Percentiles rank a stretch among this genome's conserved stretches.
phyloP scores from a whole-genome alignment of 169 alveolate species.

The Plasmodium berghei region DNA sequence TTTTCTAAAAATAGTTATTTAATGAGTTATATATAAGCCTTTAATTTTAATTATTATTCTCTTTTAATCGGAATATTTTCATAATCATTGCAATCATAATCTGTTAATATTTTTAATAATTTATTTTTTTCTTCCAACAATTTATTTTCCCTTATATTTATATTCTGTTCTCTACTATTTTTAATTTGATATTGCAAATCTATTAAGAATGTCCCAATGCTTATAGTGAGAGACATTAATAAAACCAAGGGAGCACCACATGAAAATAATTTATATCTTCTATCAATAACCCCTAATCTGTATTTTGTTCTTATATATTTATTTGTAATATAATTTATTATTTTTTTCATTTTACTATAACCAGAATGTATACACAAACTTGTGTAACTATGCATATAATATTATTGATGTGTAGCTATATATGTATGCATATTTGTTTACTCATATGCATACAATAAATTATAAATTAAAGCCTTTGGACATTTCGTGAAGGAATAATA shows the following conservation, averaged over 20 bases:
- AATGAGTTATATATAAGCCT: no score
- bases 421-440: background rate
- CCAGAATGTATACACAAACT: background rate
- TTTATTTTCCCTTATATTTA: slow-evolving; percentile 71
- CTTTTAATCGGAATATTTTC: slow-evolving; percentile 73
- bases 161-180: slow-evolving; percentile 52
- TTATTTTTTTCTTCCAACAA: slow-evolving; percentile 58
- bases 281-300: slow-evolving; percentile 61
- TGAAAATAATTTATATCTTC: slow-evolving; percentile 67
- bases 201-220: slow-evolving; percentile 57
- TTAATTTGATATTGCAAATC: slow-evolving; percentile 68
- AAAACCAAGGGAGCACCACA: slow-evolving; percentile 67
- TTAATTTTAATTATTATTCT: slow-evolving; percentile 5
- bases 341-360: slow-evolving; percentile 35
- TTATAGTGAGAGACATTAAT: slow-evolving; percentile 59
- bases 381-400: slow-evolving; percentile 5
- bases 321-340: slow-evolving; percentile 25
- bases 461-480: no score
- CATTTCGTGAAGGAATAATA: no score
- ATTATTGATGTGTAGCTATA: background rate
- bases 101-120: slow-evolving; percentile 59
- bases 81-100: slow-evolving; percentile 64
- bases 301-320: slow-evolving; percentile 50
- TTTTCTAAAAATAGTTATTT: no score
- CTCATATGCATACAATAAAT: background rate